A percentile compares a stretch with the other conserved stretches of the same genome.
These are phyloP conservation scores for Saccharomyces hybrid DNA, from an alignment of 1,139 yeast genomes.

Conservation along the genomic window DNA sequence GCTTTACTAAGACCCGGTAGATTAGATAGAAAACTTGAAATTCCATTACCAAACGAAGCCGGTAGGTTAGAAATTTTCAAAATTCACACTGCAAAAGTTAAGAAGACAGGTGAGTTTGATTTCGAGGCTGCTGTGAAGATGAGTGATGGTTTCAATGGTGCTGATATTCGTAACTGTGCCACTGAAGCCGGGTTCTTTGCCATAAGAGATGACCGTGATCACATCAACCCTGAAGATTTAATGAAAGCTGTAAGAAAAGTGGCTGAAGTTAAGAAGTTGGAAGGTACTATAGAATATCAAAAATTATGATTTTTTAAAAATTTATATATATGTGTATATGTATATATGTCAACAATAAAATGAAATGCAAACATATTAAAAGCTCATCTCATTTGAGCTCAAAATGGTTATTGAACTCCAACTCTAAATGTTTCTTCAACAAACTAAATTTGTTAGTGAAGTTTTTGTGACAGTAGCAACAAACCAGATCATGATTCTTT, in stretches of 20 bases:
- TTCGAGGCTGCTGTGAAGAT: conserved; percentile 94
- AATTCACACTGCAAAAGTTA: conserved; percentile 80
- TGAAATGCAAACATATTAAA: background rate
- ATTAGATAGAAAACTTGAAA: conserved; percentile 93
- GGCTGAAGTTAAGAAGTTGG: conserved; percentile 92
- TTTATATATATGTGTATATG: conserved; percentile 1
- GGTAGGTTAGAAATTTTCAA: conserved; percentile 93
- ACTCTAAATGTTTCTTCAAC: conserved; percentile 43
- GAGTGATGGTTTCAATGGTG: conserved; percentile 99
- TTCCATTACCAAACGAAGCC: conserved; percentile 91
- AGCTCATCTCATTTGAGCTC: conserved; percentile 2
- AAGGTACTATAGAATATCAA: conserved; percentile 91
- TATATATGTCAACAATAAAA: background rate
- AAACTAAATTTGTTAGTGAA: conserved; percentile 42
- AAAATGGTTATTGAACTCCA: conserved; percentile 36
- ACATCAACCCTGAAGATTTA: conserved; percentile 84
- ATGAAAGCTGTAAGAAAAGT: conserved; percentile 98
- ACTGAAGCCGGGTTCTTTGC: conserved; percentile 99
- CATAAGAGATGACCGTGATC: conserved; percentile 93
- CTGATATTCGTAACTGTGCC: conserved; percentile 92
- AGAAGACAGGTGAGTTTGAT: conserved; percentile 92
- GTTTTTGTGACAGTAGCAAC: conserved; percentile 42
- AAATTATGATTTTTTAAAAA: conserved; percentile 46
- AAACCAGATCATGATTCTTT: conserved; percentile 38
- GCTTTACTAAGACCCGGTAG: conserved; percentile 97